phyloP scores from a whole-genome alignment of 2,329 filamentous ascomycete genomes.

The Venturia pyrina region DNA sequence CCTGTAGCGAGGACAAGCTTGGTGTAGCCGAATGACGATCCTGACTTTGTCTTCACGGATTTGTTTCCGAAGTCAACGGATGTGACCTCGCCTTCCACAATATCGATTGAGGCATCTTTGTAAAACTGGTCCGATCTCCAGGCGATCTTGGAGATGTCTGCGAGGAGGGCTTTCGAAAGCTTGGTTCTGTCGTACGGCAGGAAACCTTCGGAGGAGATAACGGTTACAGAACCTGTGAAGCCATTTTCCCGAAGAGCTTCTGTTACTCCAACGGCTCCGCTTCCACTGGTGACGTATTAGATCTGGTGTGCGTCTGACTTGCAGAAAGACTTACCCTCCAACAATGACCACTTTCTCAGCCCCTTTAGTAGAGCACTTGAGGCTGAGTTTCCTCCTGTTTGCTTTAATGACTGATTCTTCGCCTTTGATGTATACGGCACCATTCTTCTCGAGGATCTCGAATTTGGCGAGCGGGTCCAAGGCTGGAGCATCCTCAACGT shows the following conservation, averaged over 20 bases:
- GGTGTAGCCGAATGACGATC: constrained; percentile 63
- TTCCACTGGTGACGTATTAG: constrained; percentile 45
- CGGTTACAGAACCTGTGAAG: constrained; percentile 68
- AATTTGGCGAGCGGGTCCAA: constrained; percentile 79
- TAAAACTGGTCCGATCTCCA: constrained; percentile 73
- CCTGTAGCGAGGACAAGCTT: constrained; percentile 89
- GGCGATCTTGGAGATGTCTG: constrained; percentile 68
- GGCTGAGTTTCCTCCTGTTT: constrained; percentile 61
- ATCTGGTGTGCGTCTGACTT: background rate
- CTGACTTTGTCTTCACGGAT: constrained; percentile 63
- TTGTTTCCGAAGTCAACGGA: constrained; percentile 67
- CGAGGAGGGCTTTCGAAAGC: constrained; percentile 84
- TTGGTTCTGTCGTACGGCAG: constrained; percentile 89
- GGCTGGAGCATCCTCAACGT: constrained; percentile 90
- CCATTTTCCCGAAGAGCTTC: constrained; percentile 76
- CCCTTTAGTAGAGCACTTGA: constrained; percentile 55
- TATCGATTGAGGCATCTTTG: constrained; percentile 48
- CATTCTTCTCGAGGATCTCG: constrained; percentile 69
- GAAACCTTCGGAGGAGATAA: constrained; percentile 77
- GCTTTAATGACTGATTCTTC: constrained; percentile 70
- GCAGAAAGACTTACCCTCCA: constrained; percentile 46
- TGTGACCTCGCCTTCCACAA: constrained; percentile 52
- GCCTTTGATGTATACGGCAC: constrained; percentile 73
- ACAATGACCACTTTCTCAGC: constrained; percentile 68
- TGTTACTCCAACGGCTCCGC: constrained; percentile 69